Evolutionary conservation across 805 yeast genomes (phyloP), one percentile per base, ranked within the genome.

Genomic region (Saccharomycopsis vini): DNA sequence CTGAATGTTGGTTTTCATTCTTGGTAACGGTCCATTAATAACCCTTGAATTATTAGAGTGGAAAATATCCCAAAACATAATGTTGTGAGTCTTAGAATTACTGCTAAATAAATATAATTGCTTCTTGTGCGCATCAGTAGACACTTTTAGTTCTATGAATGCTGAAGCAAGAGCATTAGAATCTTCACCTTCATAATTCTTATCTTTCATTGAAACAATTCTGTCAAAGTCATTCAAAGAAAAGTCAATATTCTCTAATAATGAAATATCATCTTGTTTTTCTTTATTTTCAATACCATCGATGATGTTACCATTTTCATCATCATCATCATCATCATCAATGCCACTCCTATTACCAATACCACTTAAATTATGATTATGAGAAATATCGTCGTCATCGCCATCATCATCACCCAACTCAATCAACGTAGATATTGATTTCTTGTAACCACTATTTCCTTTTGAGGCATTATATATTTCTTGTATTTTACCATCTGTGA

Each of bases 401-500:
- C n/a, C 33, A 12, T 36, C 19, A 21, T 36, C 39, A 21, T 36
- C 39, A 13, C 5, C 7, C 6, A 36, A 5, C 18, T 36, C 39
- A 16, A 31, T 31, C 19, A 31, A 31, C 15, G 34, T 31, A 24
- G 18, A n/a, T 7, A 18, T 10, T 18, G 36, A n/a, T 21, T 23
- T 36, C 12, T 15, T 36, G 6, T 36, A 20, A n/a, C 30, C 19
- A 22, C 5, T 13, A n/a, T n/a, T n/a, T n/a, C n/a, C n/a, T n/a
- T n/a, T n/a, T 19, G 26, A 9, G 5, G 35, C 38, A 16, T 28
- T 40, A 33, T 41, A 45, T 15, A 45, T 31, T 39, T 48, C 46
- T 26, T 45, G 42, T 18, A 44, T 24, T 26, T 37, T 47, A 12
- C 50, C 47, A 20, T 71, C 68, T 6, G 85, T 77, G 10, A 84